phyloP scores from a whole-genome alignment of 2,329 filamentous ascomycete genomes.

The Dothidotthia symphoricarpi region DNA sequence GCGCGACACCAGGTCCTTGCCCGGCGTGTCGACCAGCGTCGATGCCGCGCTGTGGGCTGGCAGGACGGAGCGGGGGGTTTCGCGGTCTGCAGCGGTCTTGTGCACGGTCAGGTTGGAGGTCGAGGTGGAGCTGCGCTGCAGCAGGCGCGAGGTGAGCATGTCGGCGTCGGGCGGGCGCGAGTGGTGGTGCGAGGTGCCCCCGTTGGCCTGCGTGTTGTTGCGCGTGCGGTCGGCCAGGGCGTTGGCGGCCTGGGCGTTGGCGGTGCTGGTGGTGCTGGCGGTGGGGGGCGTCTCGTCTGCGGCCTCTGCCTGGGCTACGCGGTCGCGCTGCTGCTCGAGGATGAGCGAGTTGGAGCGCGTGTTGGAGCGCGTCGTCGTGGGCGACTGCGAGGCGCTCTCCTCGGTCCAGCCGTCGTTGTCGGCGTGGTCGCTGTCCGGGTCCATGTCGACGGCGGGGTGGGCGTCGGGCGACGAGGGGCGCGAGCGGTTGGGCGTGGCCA shows the following conservation, averaged over 20 bases:
- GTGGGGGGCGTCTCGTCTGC: conserved; percentile 17
- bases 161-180: conserved; percentile 55
- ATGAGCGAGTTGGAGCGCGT: conserved; percentile 44
- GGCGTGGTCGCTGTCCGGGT: conserved; percentile 21
- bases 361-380: conserved; percentile 43
- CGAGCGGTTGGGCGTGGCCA: conserved; percentile 30
- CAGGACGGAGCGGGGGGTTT: conserved; percentile 36
- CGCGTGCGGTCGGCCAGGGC: conserved; percentile 30
- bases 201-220: conserved; percentile 26
- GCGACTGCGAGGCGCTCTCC: conserved; percentile 45
- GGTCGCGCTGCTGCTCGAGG: conserved; percentile 33
- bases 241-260: conserved; percentile 11
- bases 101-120: conserved; percentile 56
- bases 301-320: conserved; percentile 23
- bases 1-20: conserved; percentile 45
- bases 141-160: conserved; percentile 65
- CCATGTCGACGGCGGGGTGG: conserved; percentile 40
- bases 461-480: conserved; percentile 37
- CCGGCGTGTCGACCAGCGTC: conserved; percentile 43
- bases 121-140: conserved; percentile 64
- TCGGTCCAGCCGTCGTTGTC: conserved; percentile 44
- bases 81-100: conserved; percentile 36
- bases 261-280: conserved; percentile 11
- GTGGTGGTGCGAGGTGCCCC: conserved; percentile 34
- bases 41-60: conserved; percentile 41